Evolutionary conservation across 345 rosid genomes (phyloP), one percentile per base, ranked within the genome.

Genomic region (Citrus inodora): DNA sequence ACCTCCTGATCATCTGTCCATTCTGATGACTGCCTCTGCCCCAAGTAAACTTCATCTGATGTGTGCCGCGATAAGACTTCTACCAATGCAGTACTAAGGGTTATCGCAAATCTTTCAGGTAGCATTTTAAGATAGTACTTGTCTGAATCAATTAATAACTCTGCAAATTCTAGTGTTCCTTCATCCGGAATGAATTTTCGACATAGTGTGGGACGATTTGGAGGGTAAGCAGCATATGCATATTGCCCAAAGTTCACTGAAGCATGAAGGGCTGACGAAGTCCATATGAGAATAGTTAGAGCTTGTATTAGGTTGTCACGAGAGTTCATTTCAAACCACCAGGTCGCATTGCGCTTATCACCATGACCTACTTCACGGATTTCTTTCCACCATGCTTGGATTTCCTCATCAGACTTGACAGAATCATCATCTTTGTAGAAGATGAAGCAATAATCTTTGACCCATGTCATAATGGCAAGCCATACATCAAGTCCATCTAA

Each of bases 301-400:
- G 86, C 78, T 66, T 85, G 66, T 58, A 80, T 74, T 48, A 91
- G 82, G 60, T 85, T 76, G 10, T 82, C 17, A 16, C 84, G 72
- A 32, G 68, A 77, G 80, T 70, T 79, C 86, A 91, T 82, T 37
- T 82, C 72, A 64, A 51, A 77, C 94, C 93, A 89, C 88, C 94
- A 83, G 73, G 76, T 76, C 76, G 86, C 91, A 4, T 82, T 67
- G 75, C 80, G 11, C 81, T 87, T 86, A 62, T 89, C 91, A 38
- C 84, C 86, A 42, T 91, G 94, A 9, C 94, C 92, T 17, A 83
- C 78, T 10, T 87, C 85, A 56, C 82, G 81, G 53, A 89, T 80
- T 78, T 91, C 94, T 42, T 80, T 74, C 92, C 94, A 91, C 92
- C 94, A 91, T 74, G 83, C 87, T 81, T 89, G 92, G 71, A 91